phyloP scores from a whole-genome alignment of 257 asterid species.

The Solanum clarkiae region DNA sequence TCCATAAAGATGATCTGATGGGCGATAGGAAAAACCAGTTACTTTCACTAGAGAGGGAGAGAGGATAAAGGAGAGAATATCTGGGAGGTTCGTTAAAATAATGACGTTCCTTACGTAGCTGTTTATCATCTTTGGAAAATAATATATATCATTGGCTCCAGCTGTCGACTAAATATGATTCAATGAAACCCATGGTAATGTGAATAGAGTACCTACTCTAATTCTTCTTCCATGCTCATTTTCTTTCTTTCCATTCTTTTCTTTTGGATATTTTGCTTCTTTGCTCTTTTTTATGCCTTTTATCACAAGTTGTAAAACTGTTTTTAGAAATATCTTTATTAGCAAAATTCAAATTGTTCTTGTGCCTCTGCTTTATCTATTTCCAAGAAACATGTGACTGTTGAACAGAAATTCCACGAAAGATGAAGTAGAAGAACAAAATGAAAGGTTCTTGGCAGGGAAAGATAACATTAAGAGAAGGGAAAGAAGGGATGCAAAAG shows the following conservation, averaged over 20 bases:
- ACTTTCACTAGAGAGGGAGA: not conserved
- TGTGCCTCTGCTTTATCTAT: not conserved
- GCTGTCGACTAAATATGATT: not conserved
- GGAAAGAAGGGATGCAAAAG: not conserved
- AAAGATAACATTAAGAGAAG: not conserved
- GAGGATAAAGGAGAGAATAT: not conserved
- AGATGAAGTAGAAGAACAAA: not conserved
- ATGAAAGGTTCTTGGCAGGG: not conserved
- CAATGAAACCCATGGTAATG: not conserved
- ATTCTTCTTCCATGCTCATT: not conserved
- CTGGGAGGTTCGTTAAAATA: not conserved
- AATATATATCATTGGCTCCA: not conserved
- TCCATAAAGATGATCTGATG: not conserved
- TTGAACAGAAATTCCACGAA: not conserved
- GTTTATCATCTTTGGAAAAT: not conserved
- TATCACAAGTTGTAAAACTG: not conserved
- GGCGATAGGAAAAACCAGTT: not conserved
- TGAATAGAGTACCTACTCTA: not conserved
- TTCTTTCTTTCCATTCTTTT: not conserved
- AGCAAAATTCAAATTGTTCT: not conserved
- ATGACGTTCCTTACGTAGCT: not conserved
- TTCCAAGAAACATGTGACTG: not conserved
- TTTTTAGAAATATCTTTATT: not conserved
- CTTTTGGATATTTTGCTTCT: not conserved
- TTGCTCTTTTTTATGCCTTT: not conserved